Percentiles rank a stretch among this genome's conserved stretches.
Evolutionary conservation across 495 filamentous ascomycete species (phyloP).

Genomic region (Xylaria bambusicola): DNA sequence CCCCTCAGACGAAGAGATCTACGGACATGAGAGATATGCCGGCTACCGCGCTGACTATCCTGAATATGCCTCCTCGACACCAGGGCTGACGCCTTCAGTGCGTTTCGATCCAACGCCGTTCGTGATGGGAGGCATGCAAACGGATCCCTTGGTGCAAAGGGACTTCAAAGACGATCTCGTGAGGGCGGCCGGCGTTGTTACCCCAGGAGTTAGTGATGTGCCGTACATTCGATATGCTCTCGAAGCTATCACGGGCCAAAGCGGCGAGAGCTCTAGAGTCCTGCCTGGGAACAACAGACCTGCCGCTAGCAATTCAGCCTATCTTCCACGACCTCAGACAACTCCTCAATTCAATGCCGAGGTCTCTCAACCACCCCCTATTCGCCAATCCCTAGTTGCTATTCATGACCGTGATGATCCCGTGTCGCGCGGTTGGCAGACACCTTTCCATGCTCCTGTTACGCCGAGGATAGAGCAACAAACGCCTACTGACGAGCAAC

Average conservation of each 20-base stretch:
- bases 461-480: slow-evolving; percentile 11
- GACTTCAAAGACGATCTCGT: slow-evolving; percentile 48
- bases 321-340: slow-evolving; percentile 19
- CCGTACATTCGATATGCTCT: slow-evolving; percentile 52
- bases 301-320: slow-evolving; percentile 30
- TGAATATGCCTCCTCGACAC: slow-evolving; percentile 27
- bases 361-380: slow-evolving; percentile 17
- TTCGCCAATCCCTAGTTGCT: slow-evolving; percentile 14
- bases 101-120: slow-evolving; percentile 36
- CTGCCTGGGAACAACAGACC: slow-evolving; percentile 28
- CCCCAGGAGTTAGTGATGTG: slow-evolving; percentile 50
- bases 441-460: slow-evolving; percentile 10
- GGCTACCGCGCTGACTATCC: slow-evolving; percentile 19
- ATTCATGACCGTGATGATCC: not conserved
- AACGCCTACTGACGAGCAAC: not conserved
- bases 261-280: slow-evolving; percentile 27
- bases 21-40: slow-evolving; percentile 38
- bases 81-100: slow-evolving; percentile 24
- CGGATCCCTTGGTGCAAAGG: slow-evolving; percentile 33
- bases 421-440: slow-evolving; percentile 7
- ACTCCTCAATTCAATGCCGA: slow-evolving; percentile 24
- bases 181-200: slow-evolving; percentile 46
- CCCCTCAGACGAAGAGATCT: slow-evolving; percentile 38
- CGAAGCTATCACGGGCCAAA: slow-evolving; percentile 44
- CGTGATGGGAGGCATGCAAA: slow-evolving; percentile 31